Percentiles rank a stretch among this genome's conserved stretches.
Evolutionary conservation across 257 asterid species (phyloP).

Genomic region (Mentha longifolia): DNA sequence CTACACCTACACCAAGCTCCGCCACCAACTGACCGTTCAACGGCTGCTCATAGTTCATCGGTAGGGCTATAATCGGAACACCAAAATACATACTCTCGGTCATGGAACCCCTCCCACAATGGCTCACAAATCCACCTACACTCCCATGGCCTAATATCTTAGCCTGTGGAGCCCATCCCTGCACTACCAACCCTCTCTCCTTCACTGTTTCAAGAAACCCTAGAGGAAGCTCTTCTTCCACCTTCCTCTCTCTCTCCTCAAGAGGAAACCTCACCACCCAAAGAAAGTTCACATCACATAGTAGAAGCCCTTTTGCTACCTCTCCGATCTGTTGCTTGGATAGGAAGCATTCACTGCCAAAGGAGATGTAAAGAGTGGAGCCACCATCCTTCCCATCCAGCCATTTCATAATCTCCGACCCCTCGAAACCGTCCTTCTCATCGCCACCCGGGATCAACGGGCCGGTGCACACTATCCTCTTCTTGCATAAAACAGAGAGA

Average conservation of each 20-base stretch:
- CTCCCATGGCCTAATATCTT: constrained; percentile 37
- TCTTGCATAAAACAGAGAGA: constrained; percentile 35
- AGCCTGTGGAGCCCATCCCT: constrained; percentile 41
- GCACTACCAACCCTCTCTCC: constrained; percentile 32
- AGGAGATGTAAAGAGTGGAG: constrained; percentile 41
- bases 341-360: constrained; percentile 44
- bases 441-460: not conserved
- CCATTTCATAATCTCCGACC: constrained; percentile 36
- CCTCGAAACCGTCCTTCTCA: not conserved
- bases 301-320: constrained; percentile 34
- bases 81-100: constrained; percentile 37
- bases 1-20: constrained; percentile 42
- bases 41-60: constrained; percentile 40
- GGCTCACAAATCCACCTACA: constrained; percentile 42
- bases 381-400: constrained; percentile 26
- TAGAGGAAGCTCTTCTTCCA: constrained; percentile 30
- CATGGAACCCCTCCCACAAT: constrained; percentile 44
- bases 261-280: constrained; percentile 42
- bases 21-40: constrained; percentile 35
- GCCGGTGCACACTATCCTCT: constrained; percentile 35
- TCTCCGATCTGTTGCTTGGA: constrained; percentile 35
- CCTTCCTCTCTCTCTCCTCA: constrained; percentile 11
- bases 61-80: constrained; percentile 42
- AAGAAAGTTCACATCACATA: constrained; percentile 32
- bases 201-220: constrained; percentile 41